Conservation (phyloP, 345 rosid genomes). For the Gossypium arboreum region DNA sequence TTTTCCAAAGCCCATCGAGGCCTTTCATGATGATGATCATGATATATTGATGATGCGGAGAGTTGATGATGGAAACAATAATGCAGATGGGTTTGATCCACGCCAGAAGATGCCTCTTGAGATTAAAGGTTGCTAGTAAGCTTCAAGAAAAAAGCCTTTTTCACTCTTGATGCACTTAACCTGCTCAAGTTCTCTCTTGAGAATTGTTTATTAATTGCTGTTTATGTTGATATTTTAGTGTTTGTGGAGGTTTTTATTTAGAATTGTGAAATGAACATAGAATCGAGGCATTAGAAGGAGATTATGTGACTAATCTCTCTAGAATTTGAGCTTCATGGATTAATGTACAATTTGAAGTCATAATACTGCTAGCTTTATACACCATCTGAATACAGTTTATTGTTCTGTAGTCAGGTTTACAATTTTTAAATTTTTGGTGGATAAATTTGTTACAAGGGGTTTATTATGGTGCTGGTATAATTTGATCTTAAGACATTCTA, state of each 20-base stretch:
- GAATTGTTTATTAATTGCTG: too few relatives aligned
- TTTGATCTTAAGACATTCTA: not conserved
- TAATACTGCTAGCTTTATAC: not conserved
- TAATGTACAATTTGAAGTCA: not conserved
- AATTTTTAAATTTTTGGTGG: not conserved
- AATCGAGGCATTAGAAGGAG: not conserved
- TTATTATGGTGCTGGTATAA: not conserved
- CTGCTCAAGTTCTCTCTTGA: too few relatives aligned
- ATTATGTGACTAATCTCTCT: not conserved
- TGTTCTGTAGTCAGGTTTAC: not conserved
- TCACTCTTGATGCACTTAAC: too few relatives aligned
- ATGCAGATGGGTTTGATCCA: slow-evolving; percentile 56
- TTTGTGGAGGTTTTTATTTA: too few relatives aligned
- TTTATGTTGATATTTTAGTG: too few relatives aligned
- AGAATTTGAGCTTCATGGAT: not conserved
- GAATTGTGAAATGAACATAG: too few relatives aligned
- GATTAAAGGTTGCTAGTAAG: slow-evolving; percentile 85
- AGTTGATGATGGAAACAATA: slow-evolving; percentile 56
- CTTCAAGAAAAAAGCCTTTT: not conserved
- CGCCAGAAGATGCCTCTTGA: slow-evolving; percentile 77
- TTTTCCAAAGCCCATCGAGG: slow-evolving; percentile 81
- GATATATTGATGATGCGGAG: slow-evolving; percentile 84
- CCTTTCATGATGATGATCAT: slow-evolving; percentile 81
- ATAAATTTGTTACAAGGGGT: not conserved
- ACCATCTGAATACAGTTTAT: not conserved